phyloP scores from a whole-genome alignment of 2,329 filamentous ascomycete genomes.

The Trichoderma atrobrunneum region DNA sequence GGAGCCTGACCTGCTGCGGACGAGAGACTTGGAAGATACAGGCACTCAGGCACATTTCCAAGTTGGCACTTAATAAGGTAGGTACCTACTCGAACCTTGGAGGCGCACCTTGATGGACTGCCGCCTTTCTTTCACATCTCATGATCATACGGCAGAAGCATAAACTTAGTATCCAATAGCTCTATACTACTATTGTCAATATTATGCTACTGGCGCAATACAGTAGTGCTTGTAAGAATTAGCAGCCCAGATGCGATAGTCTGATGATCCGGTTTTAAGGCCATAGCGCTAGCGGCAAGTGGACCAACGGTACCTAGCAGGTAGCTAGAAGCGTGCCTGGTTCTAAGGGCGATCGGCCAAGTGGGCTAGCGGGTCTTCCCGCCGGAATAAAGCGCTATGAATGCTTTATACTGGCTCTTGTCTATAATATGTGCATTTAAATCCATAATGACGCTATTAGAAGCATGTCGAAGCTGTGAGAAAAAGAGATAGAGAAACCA shows the following conservation, averaged over 20 bases:
- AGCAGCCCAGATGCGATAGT: not conserved
- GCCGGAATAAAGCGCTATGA: not conserved
- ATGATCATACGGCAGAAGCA: not conserved
- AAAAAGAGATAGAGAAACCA: not conserved
- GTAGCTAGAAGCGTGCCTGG: not conserved
- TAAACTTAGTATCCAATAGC: not conserved
- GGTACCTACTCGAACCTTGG: too few species aligned
- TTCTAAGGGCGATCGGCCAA: not conserved
- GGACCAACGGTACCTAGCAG: not conserved
- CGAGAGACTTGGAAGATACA: not conserved
- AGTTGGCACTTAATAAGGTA: too few species aligned
- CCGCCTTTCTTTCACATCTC: not conserved
- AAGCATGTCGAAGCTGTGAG: not conserved
- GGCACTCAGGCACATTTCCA: not conserved
- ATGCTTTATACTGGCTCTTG: not conserved
- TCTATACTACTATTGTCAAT: not conserved
- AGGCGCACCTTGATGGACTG: too few species aligned
- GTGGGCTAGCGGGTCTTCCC: not conserved
- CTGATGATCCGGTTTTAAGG: not conserved
- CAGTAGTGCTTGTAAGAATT: not conserved
- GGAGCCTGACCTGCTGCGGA: not conserved
- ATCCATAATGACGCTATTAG: not conserved
- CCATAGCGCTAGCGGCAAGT: not conserved
- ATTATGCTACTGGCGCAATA: not conserved
- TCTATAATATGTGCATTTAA: too few species aligned